Conservation (phyloP, 148 eudicot species). For the Rhododendron williamsianum region DNA sequence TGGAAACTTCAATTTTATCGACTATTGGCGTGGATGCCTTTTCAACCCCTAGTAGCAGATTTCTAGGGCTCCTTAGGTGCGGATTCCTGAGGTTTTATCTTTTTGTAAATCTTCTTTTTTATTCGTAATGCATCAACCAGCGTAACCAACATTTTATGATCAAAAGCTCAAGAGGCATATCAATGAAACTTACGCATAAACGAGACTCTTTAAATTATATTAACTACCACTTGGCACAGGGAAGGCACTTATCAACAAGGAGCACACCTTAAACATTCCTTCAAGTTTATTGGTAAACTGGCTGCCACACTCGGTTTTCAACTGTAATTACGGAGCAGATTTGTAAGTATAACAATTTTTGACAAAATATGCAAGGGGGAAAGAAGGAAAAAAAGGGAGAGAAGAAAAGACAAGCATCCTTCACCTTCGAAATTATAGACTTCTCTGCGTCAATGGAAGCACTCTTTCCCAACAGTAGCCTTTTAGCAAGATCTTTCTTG, state of each 20-base stretch:
- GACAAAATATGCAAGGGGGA: not conserved
- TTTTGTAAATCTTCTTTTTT: not conserved
- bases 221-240: not conserved
- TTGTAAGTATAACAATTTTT: not conserved
- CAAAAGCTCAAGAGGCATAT: not conserved
- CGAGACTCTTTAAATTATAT: not conserved
- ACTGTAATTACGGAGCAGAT: constrained; percentile 38
- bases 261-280: constrained; percentile 91
- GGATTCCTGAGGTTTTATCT: not conserved
- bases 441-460: constrained; percentile 97
- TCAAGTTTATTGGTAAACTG: constrained; percentile 94
- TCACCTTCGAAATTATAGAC: constrained; percentile 89
- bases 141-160: not conserved
- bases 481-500: constrained; percentile 90
- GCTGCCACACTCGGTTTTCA: constrained; percentile 95
- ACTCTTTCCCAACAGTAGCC: constrained; percentile 88
- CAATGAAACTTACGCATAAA: not conserved
- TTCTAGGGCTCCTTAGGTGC: not conserved
- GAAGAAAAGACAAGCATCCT: constrained; percentile 2
- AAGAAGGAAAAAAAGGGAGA: not conserved
- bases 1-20: not conserved
- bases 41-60: not conserved
- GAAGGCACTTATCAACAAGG: not conserved
- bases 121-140: not conserved
- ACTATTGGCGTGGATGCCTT: not conserved